Evolutionary conservation across 352 stramenopile genomes (phyloP).

Genomic region (Aphanomyces euteiches): DNA sequence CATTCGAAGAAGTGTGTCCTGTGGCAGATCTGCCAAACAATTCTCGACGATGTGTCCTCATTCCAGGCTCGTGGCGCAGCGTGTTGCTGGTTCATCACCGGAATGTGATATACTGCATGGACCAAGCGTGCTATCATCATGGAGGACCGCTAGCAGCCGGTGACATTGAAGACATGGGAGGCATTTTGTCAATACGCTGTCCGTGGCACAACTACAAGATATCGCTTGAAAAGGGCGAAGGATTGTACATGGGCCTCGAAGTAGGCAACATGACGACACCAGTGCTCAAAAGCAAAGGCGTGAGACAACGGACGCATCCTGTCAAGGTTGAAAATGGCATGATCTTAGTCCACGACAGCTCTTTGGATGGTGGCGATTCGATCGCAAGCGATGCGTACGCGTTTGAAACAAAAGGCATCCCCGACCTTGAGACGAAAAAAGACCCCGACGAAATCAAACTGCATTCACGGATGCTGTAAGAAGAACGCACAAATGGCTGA

Average conservation of each 20-base stretch:
- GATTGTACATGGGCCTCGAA: conserved; percentile 80
- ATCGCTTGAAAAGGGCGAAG: conserved; percentile 70
- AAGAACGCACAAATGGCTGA: not conserved
- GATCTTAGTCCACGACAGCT: conserved; percentile 77
- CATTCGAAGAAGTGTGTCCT: conserved; percentile 11
- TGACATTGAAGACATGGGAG: conserved; percentile 81
- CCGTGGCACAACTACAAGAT: conserved; percentile 86
- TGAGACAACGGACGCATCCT: conserved; percentile 82
- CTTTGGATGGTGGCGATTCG: conserved; percentile 15
- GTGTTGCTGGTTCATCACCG: conserved; percentile 25
- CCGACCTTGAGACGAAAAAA: conserved; percentile 1
- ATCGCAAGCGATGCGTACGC: conserved; percentile 26
- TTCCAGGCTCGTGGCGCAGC: conserved; percentile 2
- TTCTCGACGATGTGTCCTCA: conserved; percentile 8
- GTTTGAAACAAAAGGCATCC: conserved; percentile 22
- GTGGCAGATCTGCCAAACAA: conserved; percentile 17
- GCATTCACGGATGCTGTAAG: conserved; percentile 17
- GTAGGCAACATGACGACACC: conserved; percentile 46
- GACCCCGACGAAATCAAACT: conserved; percentile 18
- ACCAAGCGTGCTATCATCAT: conserved; percentile 85
- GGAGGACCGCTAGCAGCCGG: conserved; percentile 70
- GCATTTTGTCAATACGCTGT: conserved; percentile 74
- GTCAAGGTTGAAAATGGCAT: conserved; percentile 60
- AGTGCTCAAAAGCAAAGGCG: conserved; percentile 72
- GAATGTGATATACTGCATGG: conserved; percentile 65